These are phyloP conservation scores for Cordyceps militaris DNA, from an alignment of 2,329 filamentous ascomycete genomes.

Conservation along the genomic window DNA sequence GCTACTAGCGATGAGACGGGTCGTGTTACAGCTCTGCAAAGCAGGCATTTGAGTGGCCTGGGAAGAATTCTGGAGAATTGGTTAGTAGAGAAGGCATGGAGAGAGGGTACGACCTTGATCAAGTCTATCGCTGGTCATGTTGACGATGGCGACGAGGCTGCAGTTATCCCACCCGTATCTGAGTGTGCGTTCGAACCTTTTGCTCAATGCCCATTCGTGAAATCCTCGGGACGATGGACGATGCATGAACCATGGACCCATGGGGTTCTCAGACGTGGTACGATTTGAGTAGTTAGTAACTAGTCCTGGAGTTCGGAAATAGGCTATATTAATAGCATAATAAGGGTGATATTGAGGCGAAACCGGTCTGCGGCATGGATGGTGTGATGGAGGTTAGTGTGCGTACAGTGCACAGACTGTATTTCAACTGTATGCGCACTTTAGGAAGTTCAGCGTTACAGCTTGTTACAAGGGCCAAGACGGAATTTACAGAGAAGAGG, in stretches of 20 bases:
- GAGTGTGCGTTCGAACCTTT: no score
- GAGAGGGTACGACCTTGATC: not conserved
- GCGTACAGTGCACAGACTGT: not conserved
- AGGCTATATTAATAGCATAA: not conserved
- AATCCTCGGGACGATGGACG: not conserved
- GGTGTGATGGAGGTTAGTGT: not conserved
- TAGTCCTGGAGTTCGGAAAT: not conserved
- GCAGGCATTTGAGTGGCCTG: not conserved
- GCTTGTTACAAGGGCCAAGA: not conserved
- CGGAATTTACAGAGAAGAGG: not conserved
- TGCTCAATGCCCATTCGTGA: no score
- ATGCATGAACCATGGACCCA: not conserved
- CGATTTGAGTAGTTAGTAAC: not conserved
- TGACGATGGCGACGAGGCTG: not conserved
- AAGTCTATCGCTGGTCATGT: not conserved
- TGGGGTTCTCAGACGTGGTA: not conserved
- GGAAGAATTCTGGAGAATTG: not conserved
- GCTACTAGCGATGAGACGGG: slow-evolving; percentile 6
- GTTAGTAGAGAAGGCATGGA: not conserved
- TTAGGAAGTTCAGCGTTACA: not conserved
- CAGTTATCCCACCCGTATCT: no score
- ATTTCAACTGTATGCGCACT: not conserved
- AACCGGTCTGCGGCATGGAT: slow-evolving; percentile 3
- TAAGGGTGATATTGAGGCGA: not conserved
- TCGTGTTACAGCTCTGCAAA: not conserved